Percentiles rank a stretch among this genome's conserved stretches.
Conservation (phyloP, 1,139 yeast species). For the Candida sp. region DNA sequence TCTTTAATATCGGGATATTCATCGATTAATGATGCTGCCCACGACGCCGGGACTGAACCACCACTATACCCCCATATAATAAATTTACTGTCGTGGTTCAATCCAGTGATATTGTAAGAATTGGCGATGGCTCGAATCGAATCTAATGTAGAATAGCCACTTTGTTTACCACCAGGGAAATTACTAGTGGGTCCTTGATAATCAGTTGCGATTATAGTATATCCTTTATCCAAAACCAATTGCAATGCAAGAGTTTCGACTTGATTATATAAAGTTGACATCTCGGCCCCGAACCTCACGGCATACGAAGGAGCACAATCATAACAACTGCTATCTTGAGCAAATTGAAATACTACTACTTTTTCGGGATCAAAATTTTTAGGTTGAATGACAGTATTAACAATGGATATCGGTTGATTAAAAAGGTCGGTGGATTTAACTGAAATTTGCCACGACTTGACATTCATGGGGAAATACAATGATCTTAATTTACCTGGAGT, state of each 20-base stretch:
- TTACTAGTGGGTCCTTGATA: slow-evolving; percentile 26
- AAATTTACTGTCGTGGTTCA: slow-evolving; percentile 21
- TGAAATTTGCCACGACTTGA: slow-evolving; percentile 15
- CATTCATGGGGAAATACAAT: slow-evolving; percentile 7
- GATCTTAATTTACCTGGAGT: slow-evolving; percentile 11
- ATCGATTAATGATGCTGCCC: slow-evolving; percentile 34
- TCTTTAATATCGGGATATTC: slow-evolving; percentile 15
- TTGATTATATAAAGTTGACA: slow-evolving; percentile 6
- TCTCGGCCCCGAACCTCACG: slow-evolving; percentile 6
- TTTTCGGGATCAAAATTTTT: slow-evolving; percentile 14
- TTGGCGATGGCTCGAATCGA: slow-evolving; percentile 26
- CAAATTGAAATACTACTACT: slow-evolving; percentile 12
- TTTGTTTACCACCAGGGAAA: slow-evolving; percentile 27
- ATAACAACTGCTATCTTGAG: slow-evolving; percentile 4
- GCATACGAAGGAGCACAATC: slow-evolving; percentile 9
- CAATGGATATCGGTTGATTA: slow-evolving; percentile 16
- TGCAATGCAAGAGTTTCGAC: slow-evolving; percentile 24
- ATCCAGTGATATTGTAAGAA: slow-evolving; percentile 23
- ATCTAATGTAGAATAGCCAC: slow-evolving; percentile 31
- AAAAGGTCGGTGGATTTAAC: slow-evolving; percentile 17
- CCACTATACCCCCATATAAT: slow-evolving; percentile 41
- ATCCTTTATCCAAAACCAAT: slow-evolving; percentile 25
- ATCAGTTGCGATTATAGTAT: slow-evolving; percentile 33
- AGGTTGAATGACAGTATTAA: slow-evolving; percentile 19
- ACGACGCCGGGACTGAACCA: slow-evolving; percentile 34